Conservation (phyloP, 495 filamentous ascomycete species). For the Cercophora sp. region DNA sequence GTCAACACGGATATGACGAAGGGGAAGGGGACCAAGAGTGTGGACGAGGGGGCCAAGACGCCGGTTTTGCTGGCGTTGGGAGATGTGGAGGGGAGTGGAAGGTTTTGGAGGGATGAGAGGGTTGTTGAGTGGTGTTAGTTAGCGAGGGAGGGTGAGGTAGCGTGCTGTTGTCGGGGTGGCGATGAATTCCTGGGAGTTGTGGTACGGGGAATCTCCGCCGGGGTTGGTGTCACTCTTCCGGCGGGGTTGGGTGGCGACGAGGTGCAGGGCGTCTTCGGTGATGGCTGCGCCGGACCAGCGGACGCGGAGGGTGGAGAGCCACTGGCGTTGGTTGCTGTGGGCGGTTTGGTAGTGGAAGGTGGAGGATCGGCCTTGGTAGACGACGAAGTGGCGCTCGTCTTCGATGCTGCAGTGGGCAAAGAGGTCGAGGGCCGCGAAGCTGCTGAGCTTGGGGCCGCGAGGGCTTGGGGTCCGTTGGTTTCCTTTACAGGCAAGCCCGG, state of each 20-base stretch:
- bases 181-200: too few species aligned
- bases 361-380: conserved; percentile 9
- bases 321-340: not conserved
- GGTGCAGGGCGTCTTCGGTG: not conserved
- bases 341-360: not conserved
- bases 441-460: not conserved
- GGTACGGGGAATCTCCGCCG: too few species aligned
- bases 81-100: conserved; percentile 40
- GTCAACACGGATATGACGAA: conserved; percentile 53
- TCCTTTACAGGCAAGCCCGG: not conserved
- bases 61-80: conserved; percentile 49
- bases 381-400: conserved; percentile 4
- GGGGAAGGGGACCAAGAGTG: conserved; percentile 38
- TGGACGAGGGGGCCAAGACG: conserved; percentile 49
- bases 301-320: conserved; percentile 7
- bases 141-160: too few species aligned
- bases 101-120: conserved; percentile 47
- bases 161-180: too few species aligned
- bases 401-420: conserved; percentile 13
- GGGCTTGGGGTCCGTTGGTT: not conserved
- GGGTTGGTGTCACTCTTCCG: too few species aligned
- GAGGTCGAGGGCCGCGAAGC: conserved; percentile 6
- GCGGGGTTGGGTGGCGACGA: too few species aligned
- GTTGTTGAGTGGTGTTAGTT: too few species aligned
- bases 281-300: not conserved